Evolutionary conservation across 352 stramenopile genomes (phyloP).

Genomic region (Phytophthora pisi): DNA sequence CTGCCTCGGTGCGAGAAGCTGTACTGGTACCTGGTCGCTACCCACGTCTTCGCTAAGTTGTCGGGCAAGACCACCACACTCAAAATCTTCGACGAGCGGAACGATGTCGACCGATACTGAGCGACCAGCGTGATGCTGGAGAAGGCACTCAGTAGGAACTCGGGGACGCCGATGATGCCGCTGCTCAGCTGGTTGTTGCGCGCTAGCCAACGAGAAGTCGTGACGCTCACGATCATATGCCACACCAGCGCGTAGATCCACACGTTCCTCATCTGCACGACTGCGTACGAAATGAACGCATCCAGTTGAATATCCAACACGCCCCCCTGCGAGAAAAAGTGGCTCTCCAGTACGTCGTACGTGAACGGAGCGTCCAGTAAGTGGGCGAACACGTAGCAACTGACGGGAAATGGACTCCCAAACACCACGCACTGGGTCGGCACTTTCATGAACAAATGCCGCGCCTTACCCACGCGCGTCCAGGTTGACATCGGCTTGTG

Average conservation of each 20-base stretch:
- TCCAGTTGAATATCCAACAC: conserved; percentile 30
- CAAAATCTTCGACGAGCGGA: conserved; percentile 28
- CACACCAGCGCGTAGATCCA: conserved; percentile 48
- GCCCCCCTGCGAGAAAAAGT: conserved; percentile 39
- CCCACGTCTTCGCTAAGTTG: conserved; percentile 7
- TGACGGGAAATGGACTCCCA: conserved; percentile 48
- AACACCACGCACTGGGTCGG: conserved; percentile 62
- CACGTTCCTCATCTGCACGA: conserved; percentile 55
- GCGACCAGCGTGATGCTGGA: conserved; percentile 40
- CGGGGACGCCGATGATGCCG: conserved; percentile 37
- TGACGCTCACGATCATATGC: conserved; percentile 25
- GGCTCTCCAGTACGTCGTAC: conserved; percentile 39
- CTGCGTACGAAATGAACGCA: conserved; percentile 35
- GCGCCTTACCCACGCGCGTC: conserved; percentile 11
- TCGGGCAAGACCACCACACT: conserved; percentile 15
- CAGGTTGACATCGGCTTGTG: conserved; percentile 13
- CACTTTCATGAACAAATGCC: conserved; percentile 43
- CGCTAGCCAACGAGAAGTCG: conserved; percentile 19
- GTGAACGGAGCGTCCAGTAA: conserved; percentile 46
- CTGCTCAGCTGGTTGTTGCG: conserved; percentile 9
- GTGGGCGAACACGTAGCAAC: conserved; percentile 54
- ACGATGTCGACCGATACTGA: conserved; percentile 36
- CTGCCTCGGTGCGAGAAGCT: conserved; percentile 18
- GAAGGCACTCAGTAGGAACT: conserved; percentile 45
- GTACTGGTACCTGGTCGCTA: conserved; percentile 25